phyloP scores from a whole-genome alignment of 2,329 filamentous ascomycete genomes.

The Penicillium sp. region DNA sequence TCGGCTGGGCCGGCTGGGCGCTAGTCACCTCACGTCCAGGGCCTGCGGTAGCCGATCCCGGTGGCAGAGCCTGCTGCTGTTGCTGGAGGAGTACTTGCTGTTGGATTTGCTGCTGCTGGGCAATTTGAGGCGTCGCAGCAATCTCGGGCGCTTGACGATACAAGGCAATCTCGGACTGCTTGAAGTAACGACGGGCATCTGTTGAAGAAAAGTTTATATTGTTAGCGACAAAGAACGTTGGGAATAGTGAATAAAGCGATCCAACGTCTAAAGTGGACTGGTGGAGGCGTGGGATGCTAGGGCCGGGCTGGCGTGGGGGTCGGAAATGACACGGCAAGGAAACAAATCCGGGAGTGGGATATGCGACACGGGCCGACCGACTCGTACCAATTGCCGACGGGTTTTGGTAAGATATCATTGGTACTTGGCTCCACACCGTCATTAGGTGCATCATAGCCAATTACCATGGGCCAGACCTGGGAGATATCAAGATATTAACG shows the following conservation, averaged over 20 bases:
- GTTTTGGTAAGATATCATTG: slow-evolving; percentile 29
- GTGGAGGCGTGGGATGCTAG: slow-evolving; percentile 21
- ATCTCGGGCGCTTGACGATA: slow-evolving; percentile 72
- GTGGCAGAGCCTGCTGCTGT: slow-evolving; percentile 41
- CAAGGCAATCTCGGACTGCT: slow-evolving; percentile 97
- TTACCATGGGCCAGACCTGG: not conserved
- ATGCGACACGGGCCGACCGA: slow-evolving; percentile 27
- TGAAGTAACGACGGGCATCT: slow-evolving; percentile 98
- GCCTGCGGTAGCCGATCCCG: slow-evolving; percentile 40
- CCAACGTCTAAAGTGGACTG: not conserved
- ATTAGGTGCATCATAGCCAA: slow-evolving; percentile 4
- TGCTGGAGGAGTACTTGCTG: slow-evolving; percentile 41
- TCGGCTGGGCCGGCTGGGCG: slow-evolving; percentile 9
- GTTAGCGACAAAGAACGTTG: slow-evolving; percentile 12
- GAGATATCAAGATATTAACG: not conserved
- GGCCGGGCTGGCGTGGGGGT: slow-evolving; percentile 38
- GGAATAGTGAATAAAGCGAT: not conserved
- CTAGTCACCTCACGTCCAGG: slow-evolving; percentile 33
- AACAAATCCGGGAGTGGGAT: slow-evolving; percentile 15
- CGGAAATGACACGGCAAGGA: slow-evolving; percentile 14
- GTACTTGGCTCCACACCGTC: slow-evolving; percentile 5
- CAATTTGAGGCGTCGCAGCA: slow-evolving; percentile 44
- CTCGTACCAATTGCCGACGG: slow-evolving; percentile 43
- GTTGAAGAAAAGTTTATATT: slow-evolving; percentile 10
- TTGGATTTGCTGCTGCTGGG: slow-evolving; percentile 46